Percentiles rank a stretch among this genome's conserved stretches.
phyloP scores from a whole-genome alignment of 1,139 yeast genomes.

The Hanseniaspora sp. region DNA sequence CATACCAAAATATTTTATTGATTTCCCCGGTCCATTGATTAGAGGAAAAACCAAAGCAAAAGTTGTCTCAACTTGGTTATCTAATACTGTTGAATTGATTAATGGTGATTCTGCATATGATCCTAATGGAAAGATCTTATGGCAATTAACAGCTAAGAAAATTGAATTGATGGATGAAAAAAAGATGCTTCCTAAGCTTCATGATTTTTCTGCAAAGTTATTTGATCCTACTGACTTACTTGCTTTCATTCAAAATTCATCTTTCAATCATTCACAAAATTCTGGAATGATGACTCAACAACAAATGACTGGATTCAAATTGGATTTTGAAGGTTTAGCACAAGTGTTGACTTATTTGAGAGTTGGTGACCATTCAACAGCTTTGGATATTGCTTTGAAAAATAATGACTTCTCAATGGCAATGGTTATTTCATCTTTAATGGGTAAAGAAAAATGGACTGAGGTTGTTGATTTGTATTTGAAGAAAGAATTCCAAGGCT shows the following conservation, averaged over 20 bases:
- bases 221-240: slow-evolving; percentile 25
- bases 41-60: slow-evolving; percentile 24
- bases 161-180: slow-evolving; percentile 14
- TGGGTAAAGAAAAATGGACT: slow-evolving; percentile 48
- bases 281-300: background rate
- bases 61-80: slow-evolving; percentile 27
- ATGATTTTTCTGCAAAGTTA: slow-evolving; percentile 24
- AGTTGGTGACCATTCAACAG: slow-evolving; percentile 51
- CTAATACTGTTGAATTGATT: slow-evolving; percentile 17
- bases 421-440: slow-evolving; percentile 49
- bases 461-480: slow-evolving; percentile 42
- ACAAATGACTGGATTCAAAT: slow-evolving; percentile 20
- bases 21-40: slow-evolving; percentile 31
- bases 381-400: slow-evolving; percentile 47
- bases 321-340: slow-evolving; percentile 20
- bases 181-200: slow-evolving; percentile 19
- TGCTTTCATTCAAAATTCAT: slow-evolving; percentile 17
- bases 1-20: slow-evolving; percentile 17
- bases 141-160: slow-evolving; percentile 23
- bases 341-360: slow-evolving; percentile 33
- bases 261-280: background rate
- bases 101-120: slow-evolving; percentile 17
- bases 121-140: slow-evolving; percentile 18
- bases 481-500: slow-evolving; percentile 31
- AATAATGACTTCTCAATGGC: slow-evolving; percentile 67